Base-by-base conservation (phyloP, 179 eudicot genomes). In the Corrigiola litoralis region DNA sequence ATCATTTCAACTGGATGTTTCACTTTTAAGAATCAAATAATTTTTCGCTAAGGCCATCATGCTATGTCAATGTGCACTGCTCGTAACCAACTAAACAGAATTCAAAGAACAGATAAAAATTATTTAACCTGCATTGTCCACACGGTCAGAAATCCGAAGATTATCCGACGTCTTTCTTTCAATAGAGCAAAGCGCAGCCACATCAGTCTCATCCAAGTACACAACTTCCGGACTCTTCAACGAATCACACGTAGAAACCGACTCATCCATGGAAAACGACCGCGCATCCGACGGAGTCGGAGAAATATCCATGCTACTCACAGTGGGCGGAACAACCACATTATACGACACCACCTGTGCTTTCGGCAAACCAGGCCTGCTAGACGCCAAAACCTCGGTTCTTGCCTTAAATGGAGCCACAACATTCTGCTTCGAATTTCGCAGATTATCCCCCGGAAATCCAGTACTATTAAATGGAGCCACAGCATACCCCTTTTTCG, bases 211-310 rank as follows among this genome's bases (percentile, higher is more conserved):
- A 63, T 94, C 99, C 54, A 94, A 45, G 63, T 90, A 94, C 63
- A 88, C 97, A 65, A 90, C 73, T n/a, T 86, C 94, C 1, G 97
- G 96, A 60, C 99, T 94, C 68, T 88, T 94, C 65, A 90, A 68
- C 41, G 97, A 87, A 75, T 86, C 96, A 63, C 88, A 85, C 20
- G 87, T 83, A 14, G 99, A 86, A 81, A 88, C 77, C 20, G 96
- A 84, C 56, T 87, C 98, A 47, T 90, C 98, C 84, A 84, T 68
- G 40, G 98, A 88, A 58, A 84, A 71, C 41, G 94, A 84, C 24
- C 41, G 50, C 25, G 74, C 75, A 77, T 82, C 80, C 12, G 91
- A 85, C 32, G 75, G 73, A 67, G 74, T 45, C 7, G 92, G 88
- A 62, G 85, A 87, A 5, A 80, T 58, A 48, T 81, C 86, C 84